phyloP scores from a whole-genome alignment of 108 stramenopile species.

The Stephanodiscus minutulus region DNA sequence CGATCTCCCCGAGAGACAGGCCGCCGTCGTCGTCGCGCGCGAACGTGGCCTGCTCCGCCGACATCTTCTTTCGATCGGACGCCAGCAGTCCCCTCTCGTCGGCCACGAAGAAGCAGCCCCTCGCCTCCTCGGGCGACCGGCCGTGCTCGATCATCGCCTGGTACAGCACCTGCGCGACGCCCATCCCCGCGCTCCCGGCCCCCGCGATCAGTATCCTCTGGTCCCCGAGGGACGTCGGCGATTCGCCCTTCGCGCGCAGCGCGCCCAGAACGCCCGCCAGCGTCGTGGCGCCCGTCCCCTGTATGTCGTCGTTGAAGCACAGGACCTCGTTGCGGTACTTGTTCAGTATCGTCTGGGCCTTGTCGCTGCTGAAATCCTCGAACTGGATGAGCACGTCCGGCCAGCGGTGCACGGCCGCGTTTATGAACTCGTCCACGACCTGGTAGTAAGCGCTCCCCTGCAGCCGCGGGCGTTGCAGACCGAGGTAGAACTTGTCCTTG shows the following conservation, averaged over 20 bases:
- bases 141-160: slow-evolving; percentile 91
- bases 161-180: slow-evolving; percentile 85
- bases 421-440: slow-evolving; percentile 97
- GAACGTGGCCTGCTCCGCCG: slow-evolving; percentile 71
- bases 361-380: slow-evolving; percentile 94
- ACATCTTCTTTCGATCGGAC: slow-evolving; percentile 60
- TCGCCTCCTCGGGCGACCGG: slow-evolving; percentile 70
- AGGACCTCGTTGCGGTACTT: slow-evolving; percentile 84
- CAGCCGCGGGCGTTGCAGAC: slow-evolving; percentile 80
- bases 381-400: slow-evolving; percentile 93
- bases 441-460: slow-evolving; percentile 81
- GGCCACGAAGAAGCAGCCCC: slow-evolving; percentile 77
- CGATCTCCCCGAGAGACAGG: slow-evolving; percentile 62
- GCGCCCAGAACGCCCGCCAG: slow-evolving; percentile 86
- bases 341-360: slow-evolving; percentile 90
- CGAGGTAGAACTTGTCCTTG: slow-evolving; percentile 92
- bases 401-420: slow-evolving; percentile 93
- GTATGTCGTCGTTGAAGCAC: slow-evolving; percentile 99
- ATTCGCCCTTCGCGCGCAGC: slow-evolving; percentile 74
- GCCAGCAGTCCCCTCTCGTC: slow-evolving; percentile 85
- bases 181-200: slow-evolving; percentile 94
- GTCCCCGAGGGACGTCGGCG: slow-evolving; percentile 74
- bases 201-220: slow-evolving; percentile 91
- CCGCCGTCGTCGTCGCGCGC: slow-evolving; percentile 72
- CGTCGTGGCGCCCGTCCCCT: slow-evolving; percentile 93